Base-by-base conservation (phyloP, 2,329 filamentous ascomycete genomes). In the Cladophialophora exuberans region DNA sequence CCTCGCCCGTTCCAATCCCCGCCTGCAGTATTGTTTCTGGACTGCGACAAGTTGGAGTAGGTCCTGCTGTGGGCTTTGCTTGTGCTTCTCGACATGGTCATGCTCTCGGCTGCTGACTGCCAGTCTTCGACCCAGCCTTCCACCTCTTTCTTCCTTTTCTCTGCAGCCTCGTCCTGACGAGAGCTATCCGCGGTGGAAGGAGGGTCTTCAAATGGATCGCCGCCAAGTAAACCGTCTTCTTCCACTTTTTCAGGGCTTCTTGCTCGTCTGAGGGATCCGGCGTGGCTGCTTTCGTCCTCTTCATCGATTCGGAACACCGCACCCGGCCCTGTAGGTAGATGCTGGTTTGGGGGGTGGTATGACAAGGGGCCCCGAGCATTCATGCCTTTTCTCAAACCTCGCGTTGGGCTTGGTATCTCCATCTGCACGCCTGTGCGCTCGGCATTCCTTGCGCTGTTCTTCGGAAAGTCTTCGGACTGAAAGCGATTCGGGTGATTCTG, bases 381-480 rank as follows among this genome's bases (percentile, higher is more conserved):
- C 39, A 77, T 51, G 46, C 66, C 70, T 50, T 71, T 73, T 33
- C 73, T 69, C 28, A 70, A 66, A 5, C 71, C 69, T 55, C 70
- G 69, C 1, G 67, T 69, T 33, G 75, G 73, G 55, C 70, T 73
- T 4, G 71, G 67, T 17, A 70, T 61, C 54, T 76, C 74, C 47
- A 71, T 64, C 5, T 76, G 64, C 23, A 77, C 63, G 1, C 74
- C 73, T 9, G 73, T 74, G 56, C 70, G 69, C 56, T 79, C 74
- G 10, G 71, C 73, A 28, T 66, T 59, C 17, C 65, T 57, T 25
- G 68, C 66, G 22, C 63, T 64, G 33, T 66, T 63, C 3, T 69
- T 67, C 15, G 56, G 39, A 60, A 60, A 6, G 18, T 28, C 28
- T 18, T 33, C 38, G 13, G 35, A n/a, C 9, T 20, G 33, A 20